Evolutionary conservation across 2,329 filamentous ascomycete species (phyloP), one percentile per base, ranked within the genome.

Genomic region (Fusarium graminum): DNA sequence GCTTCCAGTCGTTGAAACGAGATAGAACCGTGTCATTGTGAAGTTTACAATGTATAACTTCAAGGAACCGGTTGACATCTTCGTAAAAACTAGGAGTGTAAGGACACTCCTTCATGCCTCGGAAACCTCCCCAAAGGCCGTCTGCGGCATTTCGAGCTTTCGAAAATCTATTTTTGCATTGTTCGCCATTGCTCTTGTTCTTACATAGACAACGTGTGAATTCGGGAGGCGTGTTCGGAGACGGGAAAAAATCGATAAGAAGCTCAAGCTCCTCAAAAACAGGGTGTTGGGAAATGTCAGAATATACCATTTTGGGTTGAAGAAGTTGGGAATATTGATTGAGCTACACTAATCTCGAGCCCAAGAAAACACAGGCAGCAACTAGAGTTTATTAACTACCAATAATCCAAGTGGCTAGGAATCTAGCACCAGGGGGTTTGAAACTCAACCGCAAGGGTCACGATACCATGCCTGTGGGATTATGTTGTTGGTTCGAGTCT

Each of bases 401-500:
- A 2, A 11, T 26, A 46, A 40, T 22, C n/a, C 25, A 11, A 9
- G 36, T 60, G 53, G 53, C 53, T 56, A 41, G 22, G 28, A 44
- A 17, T 19, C 14, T 6, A 19, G 29, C 32, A 6, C 10, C 28
- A 39, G 49, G 46, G 53, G 46, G 10, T 2, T 51, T 50, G 40
- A 63, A 56, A 40, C n/a, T 17, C 9, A 5, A 32, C 8, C 13
- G 30, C 59, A 22, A 39, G 59, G 38, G 14, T 38, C 30, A 10
- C 28, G 46, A 64, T 44, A 52, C 46, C 28, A 32, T 49, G 36
- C 42, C 42, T 34, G n/a, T 25, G 49, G 57, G 42, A 34, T 39
- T 41, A 47, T 49, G 29, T 34, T n/a, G 52, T 54, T 64, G 58
- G 52, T 59, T 51, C 11, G 40, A 34, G 28, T 61, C 14, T 51